Conservation (phyloP, 768 basidiomycete genomes). For the Scleroderma bovista region DNA sequence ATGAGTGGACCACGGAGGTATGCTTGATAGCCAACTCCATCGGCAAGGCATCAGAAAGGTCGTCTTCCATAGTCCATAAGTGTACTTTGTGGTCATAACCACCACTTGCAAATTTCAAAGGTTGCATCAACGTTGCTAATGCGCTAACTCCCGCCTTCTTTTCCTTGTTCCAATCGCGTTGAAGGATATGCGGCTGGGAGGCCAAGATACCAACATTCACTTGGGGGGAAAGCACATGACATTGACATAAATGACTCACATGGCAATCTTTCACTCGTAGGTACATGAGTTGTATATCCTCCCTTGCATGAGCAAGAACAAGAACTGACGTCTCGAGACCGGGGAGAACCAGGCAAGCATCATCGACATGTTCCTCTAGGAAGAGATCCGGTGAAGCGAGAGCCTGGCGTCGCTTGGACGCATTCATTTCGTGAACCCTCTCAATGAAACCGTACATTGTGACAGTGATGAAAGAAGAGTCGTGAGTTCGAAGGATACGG, state of each 20-base stretch:
- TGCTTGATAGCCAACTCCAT: constrained; percentile 37
- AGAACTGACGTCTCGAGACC: constrained; percentile 20
- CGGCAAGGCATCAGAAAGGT: constrained; percentile 27
- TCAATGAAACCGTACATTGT: constrained; percentile 38
- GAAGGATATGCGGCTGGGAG: constrained; percentile 8
- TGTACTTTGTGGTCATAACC: constrained; percentile 46
- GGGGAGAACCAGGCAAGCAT: constrained; percentile 33
- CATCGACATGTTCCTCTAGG: constrained; percentile 34
- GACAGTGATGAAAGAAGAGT: constrained; percentile 22
- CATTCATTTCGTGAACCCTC: constrained; percentile 14
- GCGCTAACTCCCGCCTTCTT: constrained; percentile 41
- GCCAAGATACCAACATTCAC: constrained; percentile 9
- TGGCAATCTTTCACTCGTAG: constrained; percentile 11
- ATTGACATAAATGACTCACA: constrained; percentile 17
- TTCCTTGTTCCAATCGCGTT: constrained; percentile 26
- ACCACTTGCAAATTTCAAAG: constrained; percentile 41
- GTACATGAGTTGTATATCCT: constrained; percentile 29
- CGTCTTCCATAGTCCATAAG: constrained; percentile 38
- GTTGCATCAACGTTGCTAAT: constrained; percentile 36
- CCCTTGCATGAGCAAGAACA: constrained; percentile 37
- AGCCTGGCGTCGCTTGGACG: constrained; percentile 12
- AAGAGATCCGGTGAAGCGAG: constrained; percentile 17
- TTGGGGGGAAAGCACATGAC: neutral
- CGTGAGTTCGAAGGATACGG: constrained; percentile 25
- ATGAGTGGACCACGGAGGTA: constrained; percentile 36